Evolutionary conservation across 352 stramenopile genomes (phyloP), one percentile per base, ranked within the genome.

Genomic region (Plasmopara muralis): DNA sequence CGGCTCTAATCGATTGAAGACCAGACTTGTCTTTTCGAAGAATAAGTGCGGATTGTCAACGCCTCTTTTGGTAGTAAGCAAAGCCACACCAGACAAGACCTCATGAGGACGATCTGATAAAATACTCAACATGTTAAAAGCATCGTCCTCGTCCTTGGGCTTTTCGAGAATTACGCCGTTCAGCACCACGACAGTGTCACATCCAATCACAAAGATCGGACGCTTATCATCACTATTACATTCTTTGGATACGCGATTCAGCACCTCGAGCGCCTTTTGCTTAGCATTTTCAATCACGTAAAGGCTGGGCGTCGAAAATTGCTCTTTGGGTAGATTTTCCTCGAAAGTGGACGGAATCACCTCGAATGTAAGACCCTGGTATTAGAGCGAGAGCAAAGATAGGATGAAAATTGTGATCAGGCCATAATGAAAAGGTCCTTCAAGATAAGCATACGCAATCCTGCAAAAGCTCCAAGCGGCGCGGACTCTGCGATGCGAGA

Each of bases 131-230:
- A 91, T 96, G 18, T 59, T 49, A 34, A 89, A 85, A 9, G 89
- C 89, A 35, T 95, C 72, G 9, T 87, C 50, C 38, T 91, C 72
- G 47, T 94, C 83, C 40, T 67, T 61, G 14, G 89, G 87, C 63
- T 97, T 97, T 53, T 97, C 89, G 14, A 97, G 66, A 46, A 97
- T 96, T 37, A 68, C 62, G 37, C 80, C 86, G 15, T 92, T 68
- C 35, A 84, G 60, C 49, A 95, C 86, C 12, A 97, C 89, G 25
- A 95, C 82, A 1, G 86, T 95, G 57, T 95, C 86, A 56, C 86
- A 95, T 40, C 83, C 86, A 38, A 95, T 91, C 2, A 95, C 66
- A 9, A 95, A 42, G 35, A 69, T 55, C 0, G 63, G 59, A 0
- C 20, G 39, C 5, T 57, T 34, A 18, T 44, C 43, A 20, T 28